Base-by-base conservation (phyloP, 2,329 filamentous ascomycete species). In the Colletotrichum limetticola region DNA sequence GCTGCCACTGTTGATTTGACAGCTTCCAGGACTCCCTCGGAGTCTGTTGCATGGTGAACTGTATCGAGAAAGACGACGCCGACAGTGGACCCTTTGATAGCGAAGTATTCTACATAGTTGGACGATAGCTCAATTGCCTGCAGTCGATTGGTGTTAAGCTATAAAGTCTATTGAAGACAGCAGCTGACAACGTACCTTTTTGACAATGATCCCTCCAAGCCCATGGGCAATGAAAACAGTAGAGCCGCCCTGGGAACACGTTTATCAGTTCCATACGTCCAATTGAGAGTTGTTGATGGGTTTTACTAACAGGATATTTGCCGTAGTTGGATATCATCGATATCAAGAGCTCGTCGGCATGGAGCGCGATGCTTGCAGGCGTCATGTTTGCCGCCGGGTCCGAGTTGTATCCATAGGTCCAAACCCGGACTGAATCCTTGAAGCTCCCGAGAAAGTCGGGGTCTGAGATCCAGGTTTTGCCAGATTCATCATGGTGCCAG, bases 381-480 rank as follows among this genome's bases (percentile, higher is more conserved):
- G 74, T 76, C 70, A 78, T 66, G 62, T 78, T 78, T 19, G 76
- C 74, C 22, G 74, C 35, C 9, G 76, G 64, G n/a, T 77, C 76
- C 1, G 77, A 72, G 52, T 78, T 78, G 71, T 75, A 78, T 16
- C 68, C 68, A 32, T 76, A 78, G 5, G 76, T 70, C 56, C 76
- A 74, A n/a, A 78, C 74, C n/a, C 77, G 71, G 14, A 72, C 68
- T 4, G 67, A 72, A 30, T 72, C 63, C 19, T 61, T 62, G 26
- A 78, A 61, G 14, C 56, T 68, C 14, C 72, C 69, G 7, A 78
- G 66, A 14, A 78, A 78, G 19, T 77, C 77, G 14, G 73, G 71
- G 28, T 78, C 77, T 5, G 74, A 75, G 16, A 78, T 76, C 77
- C 77, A 78, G 11, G 72, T 75, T 57, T 78, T 78, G 3, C 77